Percentiles rank a stretch among this genome's conserved stretches.
Conservation (phyloP, 495 filamentous ascomycete genomes). For the Pseudomonodictys pantanalensis region DNA sequence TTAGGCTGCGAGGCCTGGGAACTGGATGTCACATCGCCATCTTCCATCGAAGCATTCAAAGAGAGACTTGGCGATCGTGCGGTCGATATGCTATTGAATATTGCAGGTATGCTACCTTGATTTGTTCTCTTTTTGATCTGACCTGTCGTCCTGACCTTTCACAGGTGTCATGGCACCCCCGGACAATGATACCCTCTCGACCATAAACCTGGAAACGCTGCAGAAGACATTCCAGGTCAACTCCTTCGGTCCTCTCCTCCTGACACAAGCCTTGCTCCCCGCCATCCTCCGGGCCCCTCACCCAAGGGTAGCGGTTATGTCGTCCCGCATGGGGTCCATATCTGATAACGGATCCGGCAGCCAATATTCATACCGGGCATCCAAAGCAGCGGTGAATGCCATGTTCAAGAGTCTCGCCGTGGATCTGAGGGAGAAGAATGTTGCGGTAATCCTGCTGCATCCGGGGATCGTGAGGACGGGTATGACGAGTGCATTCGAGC, state of each 20-base stretch:
- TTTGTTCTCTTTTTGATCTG: not conserved
- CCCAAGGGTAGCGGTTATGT: constrained; percentile 37
- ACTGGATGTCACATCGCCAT: constrained; percentile 46
- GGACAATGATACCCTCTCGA: constrained; percentile 33
- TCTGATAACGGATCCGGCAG: constrained; percentile 61
- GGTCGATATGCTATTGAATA: constrained; percentile 39
- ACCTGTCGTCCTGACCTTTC: not conserved
- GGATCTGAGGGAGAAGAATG: constrained; percentile 38
- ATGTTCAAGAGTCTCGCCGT: constrained; percentile 41
- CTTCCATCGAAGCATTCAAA: constrained; percentile 35
- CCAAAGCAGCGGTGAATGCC: constrained; percentile 55
- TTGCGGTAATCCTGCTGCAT: constrained; percentile 41
- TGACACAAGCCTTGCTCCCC: constrained; percentile 44
- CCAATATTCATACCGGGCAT: constrained; percentile 71
- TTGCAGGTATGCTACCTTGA: constrained; percentile 35
- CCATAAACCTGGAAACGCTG: constrained; percentile 12
- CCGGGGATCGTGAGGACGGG: constrained; percentile 40
- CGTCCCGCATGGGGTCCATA: constrained; percentile 42
- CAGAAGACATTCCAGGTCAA: constrained; percentile 37
- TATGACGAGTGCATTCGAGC: constrained; percentile 13
- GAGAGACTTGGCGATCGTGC: constrained; percentile 23
- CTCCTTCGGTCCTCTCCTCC: constrained; percentile 41
- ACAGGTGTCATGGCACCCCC: constrained; percentile 36
- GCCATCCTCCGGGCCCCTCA: constrained; percentile 29
- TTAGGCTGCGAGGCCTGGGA: constrained; percentile 47